Evolutionary conservation across 1,139 yeast genomes (phyloP), one percentile per base, ranked within the genome.

Genomic region (Yamadazyma aaseri): DNA sequence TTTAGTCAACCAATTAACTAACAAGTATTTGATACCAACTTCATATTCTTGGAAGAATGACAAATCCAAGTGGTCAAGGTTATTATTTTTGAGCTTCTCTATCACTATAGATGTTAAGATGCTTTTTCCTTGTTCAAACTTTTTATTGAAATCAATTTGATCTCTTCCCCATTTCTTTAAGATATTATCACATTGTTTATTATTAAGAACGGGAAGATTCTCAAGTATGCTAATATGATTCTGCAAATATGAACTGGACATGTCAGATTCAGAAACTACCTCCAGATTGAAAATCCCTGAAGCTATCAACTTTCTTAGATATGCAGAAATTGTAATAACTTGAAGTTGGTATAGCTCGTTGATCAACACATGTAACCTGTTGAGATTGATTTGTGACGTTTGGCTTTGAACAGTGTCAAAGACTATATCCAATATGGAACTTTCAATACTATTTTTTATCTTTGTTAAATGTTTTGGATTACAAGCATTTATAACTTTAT

Each of bases 231-330:
- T 46, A 21, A 78, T 51, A 49, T 81, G 87, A 12, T 65, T 58
- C 25, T 60, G 55, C 9, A 71, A 42, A 52, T 57, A 42, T 40
- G 54, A 41, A 44, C 55, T 14, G 6, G 8, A n/a, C 24, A 40
- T 23, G 16, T 40, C 38, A 5, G 41, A 39, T 12, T 40, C 46
- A 8, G 45, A 36, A 3, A 52, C 58, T 1, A 60, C 60, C 4
- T 68, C 59, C 6, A 73, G 53, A 53, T 83, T 86, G 33, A 87
- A 73, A 1, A 86, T 67, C 4, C 96, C 97, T 1, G 94, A 81
- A 4, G 96, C 87, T 33, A 89, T 87, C 23, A 87, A 61, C 44
- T 82, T 77, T 49, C 96, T 64, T 38, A 87, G 65, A 48, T 87
- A 89, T 0, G 86, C 73, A 0, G 90, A 79, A 2, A 83, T 73